phyloP scores from a whole-genome alignment of 495 filamentous ascomycete genomes.

The Xylaria acuta region DNA sequence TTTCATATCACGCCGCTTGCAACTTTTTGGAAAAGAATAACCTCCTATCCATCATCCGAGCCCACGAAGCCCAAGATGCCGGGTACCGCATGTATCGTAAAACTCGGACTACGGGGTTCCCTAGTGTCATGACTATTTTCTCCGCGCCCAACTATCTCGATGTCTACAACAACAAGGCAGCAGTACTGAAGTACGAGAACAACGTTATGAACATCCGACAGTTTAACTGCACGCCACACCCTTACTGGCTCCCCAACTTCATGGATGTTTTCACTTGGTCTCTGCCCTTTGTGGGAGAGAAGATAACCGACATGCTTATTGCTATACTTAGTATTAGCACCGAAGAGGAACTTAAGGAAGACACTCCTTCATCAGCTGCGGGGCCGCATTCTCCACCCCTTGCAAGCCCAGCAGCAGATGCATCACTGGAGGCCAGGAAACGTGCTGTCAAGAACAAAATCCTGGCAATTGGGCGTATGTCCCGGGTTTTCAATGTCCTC shows the following conservation, averaged over 20 bases:
- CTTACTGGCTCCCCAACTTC: constrained; percentile 99
- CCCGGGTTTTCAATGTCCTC: constrained; percentile 97
- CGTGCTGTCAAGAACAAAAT: constrained; percentile 99
- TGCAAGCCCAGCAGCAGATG: constrained; percentile 61
- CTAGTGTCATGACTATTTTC: constrained; percentile 99
- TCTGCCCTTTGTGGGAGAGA: constrained; percentile 96
- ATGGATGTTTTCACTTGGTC: constrained; percentile 99
- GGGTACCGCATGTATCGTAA: constrained; percentile 99
- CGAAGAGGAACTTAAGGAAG: constrained; percentile 91
- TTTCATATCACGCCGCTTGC: constrained; percentile 98
- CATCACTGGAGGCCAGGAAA: constrained; percentile 89
- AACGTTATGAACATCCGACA: constrained; percentile 99
- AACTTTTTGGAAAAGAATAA: constrained; percentile 99
- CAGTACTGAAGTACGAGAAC: constrained; percentile 98
- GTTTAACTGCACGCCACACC: constrained; percentile 99
- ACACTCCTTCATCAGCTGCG: constrained; percentile 65
- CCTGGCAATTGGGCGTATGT: constrained; percentile 93
- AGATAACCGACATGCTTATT: constrained; percentile 99
- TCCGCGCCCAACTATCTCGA: constrained; percentile 98
- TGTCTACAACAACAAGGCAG: constrained; percentile 99
- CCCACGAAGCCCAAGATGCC: constrained; percentile 98
- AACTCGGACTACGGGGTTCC: constrained; percentile 96
- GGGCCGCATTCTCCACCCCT: constrained; percentile 75
- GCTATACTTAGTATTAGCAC: constrained; percentile 98
- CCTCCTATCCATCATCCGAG: constrained; percentile 93